Evolutionary conservation across 2,329 filamentous ascomycete species (phyloP).

Genomic region (Torrubiella hemipterigena): DNA sequence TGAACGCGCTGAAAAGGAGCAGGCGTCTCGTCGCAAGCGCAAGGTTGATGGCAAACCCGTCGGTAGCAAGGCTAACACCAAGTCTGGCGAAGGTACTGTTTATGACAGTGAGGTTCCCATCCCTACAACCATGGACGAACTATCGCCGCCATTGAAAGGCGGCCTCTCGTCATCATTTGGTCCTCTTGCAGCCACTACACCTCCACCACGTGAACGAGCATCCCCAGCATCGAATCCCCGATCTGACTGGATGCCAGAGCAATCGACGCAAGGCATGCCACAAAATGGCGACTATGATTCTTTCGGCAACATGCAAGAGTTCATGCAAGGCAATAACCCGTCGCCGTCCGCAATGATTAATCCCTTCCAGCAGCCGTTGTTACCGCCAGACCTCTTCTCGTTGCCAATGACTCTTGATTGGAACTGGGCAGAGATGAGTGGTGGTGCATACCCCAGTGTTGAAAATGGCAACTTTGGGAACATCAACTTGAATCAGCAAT

Average conservation of each 20-base stretch:
- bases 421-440: conserved; percentile 62
- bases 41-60: conserved; percentile 36
- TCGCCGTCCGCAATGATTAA: conserved; percentile 15
- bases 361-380: conserved; percentile 68
- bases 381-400: conserved; percentile 89
- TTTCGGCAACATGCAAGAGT: conserved; percentile 33
- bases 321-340: conserved; percentile 24
- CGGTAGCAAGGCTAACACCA: conserved; percentile 2
- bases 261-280: conserved; percentile 10
- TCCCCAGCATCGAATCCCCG: conserved; percentile 2
- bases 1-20: conserved; percentile 82
- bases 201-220: conserved; percentile 1
- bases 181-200: conserved; percentile 8
- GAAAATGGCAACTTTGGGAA: conserved; percentile 45
- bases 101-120: conserved; percentile 5
- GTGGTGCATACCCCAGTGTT: conserved; percentile 50
- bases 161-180: conserved; percentile 13
- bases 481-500: conserved; percentile 5
- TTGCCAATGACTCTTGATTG: conserved; percentile 95
- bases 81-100: not conserved
- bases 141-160: conserved; percentile 15
- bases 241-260: conserved; percentile 1
- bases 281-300: conserved; percentile 27
- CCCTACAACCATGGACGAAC: conserved; percentile 10
- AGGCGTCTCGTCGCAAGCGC: conserved; percentile 68